These are phyloP conservation scores for Thuja plicata DNA, from an alignment of 83 land plant genomes.

Conservation along the genomic window DNA sequence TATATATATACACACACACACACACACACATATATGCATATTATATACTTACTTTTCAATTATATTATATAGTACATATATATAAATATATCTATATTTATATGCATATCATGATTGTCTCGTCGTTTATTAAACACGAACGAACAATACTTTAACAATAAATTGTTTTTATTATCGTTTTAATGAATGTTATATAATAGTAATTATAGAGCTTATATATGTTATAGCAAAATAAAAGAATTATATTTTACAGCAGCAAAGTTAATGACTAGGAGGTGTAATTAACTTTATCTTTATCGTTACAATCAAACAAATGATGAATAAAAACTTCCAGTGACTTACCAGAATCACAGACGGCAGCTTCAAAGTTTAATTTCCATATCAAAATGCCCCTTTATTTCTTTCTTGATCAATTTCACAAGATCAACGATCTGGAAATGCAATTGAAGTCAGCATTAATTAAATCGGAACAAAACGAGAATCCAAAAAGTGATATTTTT, in stretches of 20 bases:
- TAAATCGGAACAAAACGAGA: background rate
- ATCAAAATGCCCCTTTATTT: background rate
- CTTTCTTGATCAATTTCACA: constrained; percentile 10
- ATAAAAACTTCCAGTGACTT: background rate
- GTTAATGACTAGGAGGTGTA: background rate
- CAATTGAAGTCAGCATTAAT: background rate
- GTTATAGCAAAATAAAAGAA: background rate
- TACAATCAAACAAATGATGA: background rate
- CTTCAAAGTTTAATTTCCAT: background rate
- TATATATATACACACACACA: too few relatives aligned
- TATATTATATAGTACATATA: too few relatives aligned
- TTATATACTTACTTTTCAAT: too few relatives aligned
- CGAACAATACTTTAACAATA: too few relatives aligned
- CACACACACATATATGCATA: too few relatives aligned
- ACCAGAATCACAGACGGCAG: background rate
- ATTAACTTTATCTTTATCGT: background rate
- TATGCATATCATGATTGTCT: too few relatives aligned
- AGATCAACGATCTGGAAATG: constrained; percentile 4
- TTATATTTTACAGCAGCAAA: background rate
- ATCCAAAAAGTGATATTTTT: background rate
- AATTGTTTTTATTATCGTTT: too few relatives aligned
- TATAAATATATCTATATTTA: too few relatives aligned
- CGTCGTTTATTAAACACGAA: too few relatives aligned
- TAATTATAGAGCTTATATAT: background rate
- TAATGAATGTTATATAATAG: background rate